Percentiles rank a stretch among this genome's conserved stretches.
These are phyloP conservation scores for Ambrosiella beaveri DNA, from an alignment of 2,329 filamentous ascomycete genomes.

Conservation along the genomic window DNA sequence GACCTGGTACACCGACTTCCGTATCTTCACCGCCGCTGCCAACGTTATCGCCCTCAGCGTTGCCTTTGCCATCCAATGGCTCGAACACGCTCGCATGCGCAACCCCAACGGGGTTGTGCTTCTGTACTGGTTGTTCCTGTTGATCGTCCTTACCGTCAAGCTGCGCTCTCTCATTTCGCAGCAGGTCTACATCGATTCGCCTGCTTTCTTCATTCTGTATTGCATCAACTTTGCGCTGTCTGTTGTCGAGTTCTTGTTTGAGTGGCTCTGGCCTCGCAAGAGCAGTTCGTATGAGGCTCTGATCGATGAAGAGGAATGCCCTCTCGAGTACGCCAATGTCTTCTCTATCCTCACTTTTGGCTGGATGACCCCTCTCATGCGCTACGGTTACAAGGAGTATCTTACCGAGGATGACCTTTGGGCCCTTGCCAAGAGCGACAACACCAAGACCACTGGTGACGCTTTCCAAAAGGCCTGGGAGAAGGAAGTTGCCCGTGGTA, in stretches of 20 bases:
- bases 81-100: conserved; percentile 67
- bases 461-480: conserved; percentile 62
- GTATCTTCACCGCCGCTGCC: conserved; percentile 63
- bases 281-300: conserved; percentile 39
- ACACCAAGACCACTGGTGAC: conserved; percentile 54
- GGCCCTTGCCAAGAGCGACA: conserved; percentile 69
- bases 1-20: conserved; percentile 65
- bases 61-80: conserved; percentile 66
- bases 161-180: conserved; percentile 72
- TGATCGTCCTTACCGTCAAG: conserved; percentile 65
- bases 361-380: conserved; percentile 99
- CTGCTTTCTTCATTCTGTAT: conserved; percentile 65
- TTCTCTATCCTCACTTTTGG: conserved; percentile 89
- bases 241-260: conserved; percentile 53
- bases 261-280: conserved; percentile 71
- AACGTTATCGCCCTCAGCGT: conserved; percentile 56
- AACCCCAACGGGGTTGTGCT: conserved; percentile 77
- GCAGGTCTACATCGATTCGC: conserved; percentile 45
- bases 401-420: conserved; percentile 91
- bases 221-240: conserved; percentile 54
- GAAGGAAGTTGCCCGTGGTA: conserved; percentile 47
- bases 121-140: conserved; percentile 80
- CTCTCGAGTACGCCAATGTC: conserved; percentile 78
- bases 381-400: conserved; percentile 76
- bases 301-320: conserved; percentile 44